A percentile compares a stretch with the other conserved stretches of the same genome.
Conservation (phyloP, 805 yeast species). For the Lipomyces japonicus region DNA sequence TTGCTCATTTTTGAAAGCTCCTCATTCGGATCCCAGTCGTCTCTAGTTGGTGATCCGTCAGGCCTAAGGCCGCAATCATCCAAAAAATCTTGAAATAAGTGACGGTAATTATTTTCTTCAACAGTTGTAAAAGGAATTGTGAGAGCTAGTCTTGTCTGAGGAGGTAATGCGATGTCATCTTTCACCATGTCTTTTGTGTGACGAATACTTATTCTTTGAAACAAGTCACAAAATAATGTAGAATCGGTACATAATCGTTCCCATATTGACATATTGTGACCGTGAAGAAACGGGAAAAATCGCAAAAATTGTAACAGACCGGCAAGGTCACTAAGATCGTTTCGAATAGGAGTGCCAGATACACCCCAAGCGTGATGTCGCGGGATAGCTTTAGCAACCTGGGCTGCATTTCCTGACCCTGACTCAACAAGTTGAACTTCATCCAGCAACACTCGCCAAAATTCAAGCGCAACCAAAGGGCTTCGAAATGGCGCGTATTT, state of each 20-base stretch:
- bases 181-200: conserved; percentile 84
- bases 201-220: conserved; percentile 57
- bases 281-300: conserved; percentile 55
- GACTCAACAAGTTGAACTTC: conserved; percentile 91
- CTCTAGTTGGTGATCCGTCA: conserved; percentile 18
- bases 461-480: conserved; percentile 75
- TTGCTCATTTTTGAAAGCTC: conserved; percentile 41
- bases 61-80: conserved; percentile 45
- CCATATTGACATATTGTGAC: conserved; percentile 45
- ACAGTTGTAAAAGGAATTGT: conserved; percentile 74
- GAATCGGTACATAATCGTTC: conserved; percentile 37
- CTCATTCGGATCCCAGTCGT: conserved; percentile 22
- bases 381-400: conserved; percentile 73
- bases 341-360: conserved; percentile 87
- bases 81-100: conserved; percentile 57
- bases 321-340: conserved; percentile 60
- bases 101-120: conserved; percentile 79
- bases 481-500: conserved; percentile 42
- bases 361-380: conserved; percentile 95
- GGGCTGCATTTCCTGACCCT: conserved; percentile 70
- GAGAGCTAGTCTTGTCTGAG: conserved; percentile 66
- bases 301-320: conserved; percentile 67
- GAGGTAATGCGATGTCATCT: conserved; percentile 71
- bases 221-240: conserved; percentile 49
- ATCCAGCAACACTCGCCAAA: conserved; percentile 86